Evolutionary conservation across 768 basidiomycete species (phyloP), one percentile per base, ranked within the genome.

Genomic region (Dentipellis sp.): DNA sequence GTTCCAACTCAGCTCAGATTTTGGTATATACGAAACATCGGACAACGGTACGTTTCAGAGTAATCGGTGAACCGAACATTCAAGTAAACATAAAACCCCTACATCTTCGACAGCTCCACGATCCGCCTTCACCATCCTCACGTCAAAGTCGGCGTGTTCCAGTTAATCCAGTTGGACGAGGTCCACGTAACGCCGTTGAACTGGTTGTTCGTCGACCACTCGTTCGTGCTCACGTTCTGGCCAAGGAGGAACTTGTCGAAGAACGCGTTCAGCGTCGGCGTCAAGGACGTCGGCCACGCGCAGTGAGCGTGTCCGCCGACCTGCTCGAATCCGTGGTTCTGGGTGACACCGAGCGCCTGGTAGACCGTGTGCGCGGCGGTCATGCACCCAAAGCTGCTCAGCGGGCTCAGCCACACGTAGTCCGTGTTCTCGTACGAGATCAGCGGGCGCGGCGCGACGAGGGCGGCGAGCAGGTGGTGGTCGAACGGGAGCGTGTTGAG

Each of bases 291-390:
- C 3, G 82, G 82, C 76, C 79, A 82, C 2, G 67, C 67, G 67
- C 82, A 83, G 60, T 83, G 82, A 35, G 66, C 65, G 59, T 83
- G 80, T 56, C 75, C 75, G 23, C 79, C 80, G 23, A 77, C 69
- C 66, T 80, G 77, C 12, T 75, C 77, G 59, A 79, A 77, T 29
- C 81, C 81, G 73, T 79, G 78, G 39, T 66, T 63, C 57, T 74
- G 70, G 10, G 72, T 53, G 4, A 74, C 71, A 22, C 80, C 78
- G 35, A 82, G 66, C 6, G 79, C 79, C 64, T 76, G 67, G 68
- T 70, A 83, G 39, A 81, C 68, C 53, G 73, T 75, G 62, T 75
- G 74, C 37, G 75, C 78, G 6, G 78, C 74, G 56, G 69, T 75
- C 71, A 77, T 72, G 62, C 76, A 78, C 8, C 81, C 81, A 64